phyloP scores from a whole-genome alignment of 1,284 basidiomycete species.

The Cryptococcus depauperatus region DNA sequence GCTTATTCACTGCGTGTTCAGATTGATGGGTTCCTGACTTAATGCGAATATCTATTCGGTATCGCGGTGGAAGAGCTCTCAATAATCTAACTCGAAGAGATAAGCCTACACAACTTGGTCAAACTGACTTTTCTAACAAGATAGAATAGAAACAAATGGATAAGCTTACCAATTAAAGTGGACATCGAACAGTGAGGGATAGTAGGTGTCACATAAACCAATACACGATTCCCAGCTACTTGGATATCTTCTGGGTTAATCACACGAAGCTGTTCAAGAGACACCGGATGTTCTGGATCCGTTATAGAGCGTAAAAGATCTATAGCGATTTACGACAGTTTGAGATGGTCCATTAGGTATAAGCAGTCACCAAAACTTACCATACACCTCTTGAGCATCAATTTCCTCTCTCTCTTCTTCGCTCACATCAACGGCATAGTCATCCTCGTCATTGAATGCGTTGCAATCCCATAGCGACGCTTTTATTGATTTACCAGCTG shows the following conservation, averaged over 20 bases:
- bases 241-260: slow-evolving; percentile 83
- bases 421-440: slow-evolving; percentile 1
- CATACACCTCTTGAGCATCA: slow-evolving; percentile 53
- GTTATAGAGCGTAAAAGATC: slow-evolving; percentile 87
- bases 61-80: slow-evolving; percentile 80
- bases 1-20: slow-evolving; percentile 93
- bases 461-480: slow-evolving; percentile 20
- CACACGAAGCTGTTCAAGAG: slow-evolving; percentile 92
- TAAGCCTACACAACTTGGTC: slow-evolving; percentile 54
- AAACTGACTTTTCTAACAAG: neutral
- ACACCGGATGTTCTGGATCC: slow-evolving; percentile 91
- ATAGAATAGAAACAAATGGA: neutral
- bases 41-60: slow-evolving; percentile 89
- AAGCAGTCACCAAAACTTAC: slow-evolving; percentile 38
- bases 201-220: slow-evolving; percentile 90
- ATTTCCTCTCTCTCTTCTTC: slow-evolving; percentile 49
- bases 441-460: slow-evolving; percentile 40
- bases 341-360: neutral
- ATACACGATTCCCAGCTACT: slow-evolving; percentile 63
- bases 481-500: slow-evolving; percentile 14
- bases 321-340: slow-evolving; percentile 35
- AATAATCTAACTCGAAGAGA: slow-evolving; percentile 86
- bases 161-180: slow-evolving; percentile 76
- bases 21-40: slow-evolving; percentile 94
- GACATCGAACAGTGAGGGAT: slow-evolving; percentile 98